Evolutionary conservation across 2,329 filamentous ascomycete genomes (phyloP).

Genomic region (Microdochium trichocladiopsis): DNA sequence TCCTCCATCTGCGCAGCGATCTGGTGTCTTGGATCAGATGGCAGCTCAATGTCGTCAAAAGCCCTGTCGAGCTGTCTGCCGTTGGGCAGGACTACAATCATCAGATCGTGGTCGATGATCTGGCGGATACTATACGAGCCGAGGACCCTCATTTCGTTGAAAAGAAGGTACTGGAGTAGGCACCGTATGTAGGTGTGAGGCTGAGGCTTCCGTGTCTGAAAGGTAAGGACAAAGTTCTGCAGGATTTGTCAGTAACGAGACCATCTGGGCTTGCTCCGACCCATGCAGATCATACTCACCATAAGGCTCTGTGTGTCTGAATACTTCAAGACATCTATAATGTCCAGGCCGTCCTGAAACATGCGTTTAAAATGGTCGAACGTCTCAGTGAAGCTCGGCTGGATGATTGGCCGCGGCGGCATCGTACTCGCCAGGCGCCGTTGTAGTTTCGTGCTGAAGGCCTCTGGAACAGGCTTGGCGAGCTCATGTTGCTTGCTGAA

Average conservation of each 20-base stretch:
- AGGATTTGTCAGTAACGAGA: constrained; percentile 9
- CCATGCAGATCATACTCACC: constrained; percentile 33
- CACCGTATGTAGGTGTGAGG: constrained; percentile 80
- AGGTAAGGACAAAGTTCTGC: constrained; percentile 65
- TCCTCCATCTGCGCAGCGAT: constrained; percentile 68
- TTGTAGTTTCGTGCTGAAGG: constrained; percentile 87
- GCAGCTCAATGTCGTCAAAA: constrained; percentile 71
- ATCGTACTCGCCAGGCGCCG: constrained; percentile 89
- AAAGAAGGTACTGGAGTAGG: constrained; percentile 68
- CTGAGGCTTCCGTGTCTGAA: constrained; percentile 73
- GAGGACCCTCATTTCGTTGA: constrained; percentile 63
- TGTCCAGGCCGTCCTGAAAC: constrained; percentile 64
- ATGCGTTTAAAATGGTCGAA: constrained; percentile 62
- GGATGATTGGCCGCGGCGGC: constrained; percentile 83
- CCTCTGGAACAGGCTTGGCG: constrained; percentile 60
- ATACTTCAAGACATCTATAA: constrained; percentile 61
- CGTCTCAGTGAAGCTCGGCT: constrained; percentile 66
- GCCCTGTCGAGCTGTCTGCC: constrained; percentile 63
- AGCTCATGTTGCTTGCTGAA: constrained; percentile 56
- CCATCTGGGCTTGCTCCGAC: constrained; percentile 5
- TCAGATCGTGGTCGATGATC: constrained; percentile 77
- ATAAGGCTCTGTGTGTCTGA: constrained; percentile 61
- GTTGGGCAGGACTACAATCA: constrained; percentile 65
- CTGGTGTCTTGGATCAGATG: constrained; percentile 65
- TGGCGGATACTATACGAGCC: constrained; percentile 63